Conservation (phyloP, 2,329 filamentous ascomycete species). For the Alternaria tenuissima region DNA sequence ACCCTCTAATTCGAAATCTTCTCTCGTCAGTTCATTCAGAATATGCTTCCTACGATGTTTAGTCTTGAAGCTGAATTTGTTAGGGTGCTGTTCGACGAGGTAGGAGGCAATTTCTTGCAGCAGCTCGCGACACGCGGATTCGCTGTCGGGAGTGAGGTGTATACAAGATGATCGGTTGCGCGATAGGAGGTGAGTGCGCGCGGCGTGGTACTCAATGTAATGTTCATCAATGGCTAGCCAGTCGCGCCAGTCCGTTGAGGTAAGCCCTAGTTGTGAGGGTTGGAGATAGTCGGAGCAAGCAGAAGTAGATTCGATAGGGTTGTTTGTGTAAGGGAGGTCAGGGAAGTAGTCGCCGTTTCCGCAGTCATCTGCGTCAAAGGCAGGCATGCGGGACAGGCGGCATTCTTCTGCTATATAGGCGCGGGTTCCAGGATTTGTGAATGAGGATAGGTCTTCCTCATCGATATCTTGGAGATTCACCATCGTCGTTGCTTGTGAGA, state of each 20-base stretch:
- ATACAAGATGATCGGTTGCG: constrained; percentile 54
- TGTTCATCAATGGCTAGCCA: constrained; percentile 61
- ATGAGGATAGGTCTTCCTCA: constrained; percentile 2
- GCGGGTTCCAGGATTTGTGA: constrained; percentile 16
- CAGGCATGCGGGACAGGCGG: constrained; percentile 34
- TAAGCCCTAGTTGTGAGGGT: constrained; percentile 51
- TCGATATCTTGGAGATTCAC: constrained; percentile 21
- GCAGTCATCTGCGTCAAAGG: constrained; percentile 43
- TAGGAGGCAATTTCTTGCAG: constrained; percentile 57
- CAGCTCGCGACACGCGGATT: constrained; percentile 58
- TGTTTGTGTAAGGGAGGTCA: constrained; percentile 24
- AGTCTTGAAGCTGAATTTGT: constrained; percentile 49
- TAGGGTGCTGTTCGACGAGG: constrained; percentile 55
- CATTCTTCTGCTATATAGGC: constrained; percentile 29
- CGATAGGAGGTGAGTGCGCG: constrained; percentile 54
- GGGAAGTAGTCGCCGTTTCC: constrained; percentile 41
- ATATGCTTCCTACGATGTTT: constrained; percentile 27
- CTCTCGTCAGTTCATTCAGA: constrained; percentile 55
- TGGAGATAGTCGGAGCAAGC: background rate
- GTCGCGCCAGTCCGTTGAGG: constrained; percentile 55
- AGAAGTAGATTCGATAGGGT: constrained; percentile 10
- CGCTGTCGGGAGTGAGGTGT: constrained; percentile 55
- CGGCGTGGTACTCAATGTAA: constrained; percentile 55
- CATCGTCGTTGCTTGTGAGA: constrained; percentile 1
- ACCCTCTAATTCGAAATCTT: constrained; percentile 47